Evolutionary conservation across 2,329 filamentous ascomycete genomes (phyloP), one percentile per base, ranked within the genome.

Genomic region (Fonsecaea pedrosoi): DNA sequence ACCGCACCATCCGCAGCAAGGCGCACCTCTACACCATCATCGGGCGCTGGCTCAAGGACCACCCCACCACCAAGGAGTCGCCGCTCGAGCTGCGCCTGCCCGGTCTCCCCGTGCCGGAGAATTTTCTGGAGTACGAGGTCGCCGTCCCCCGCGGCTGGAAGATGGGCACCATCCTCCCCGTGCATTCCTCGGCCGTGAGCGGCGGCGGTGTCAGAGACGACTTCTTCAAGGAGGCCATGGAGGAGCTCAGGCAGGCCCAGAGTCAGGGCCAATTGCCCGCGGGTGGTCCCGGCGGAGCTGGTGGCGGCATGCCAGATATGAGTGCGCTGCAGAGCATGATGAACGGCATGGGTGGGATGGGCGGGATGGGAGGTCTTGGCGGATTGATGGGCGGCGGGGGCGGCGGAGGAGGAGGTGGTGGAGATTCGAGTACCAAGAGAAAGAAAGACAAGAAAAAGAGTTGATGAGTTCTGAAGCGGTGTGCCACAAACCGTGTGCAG

Each of bases 151-250:
- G 91, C 61, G 94, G 94, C 42, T 97, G 93, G 92, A 97, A 96
- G 83, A 90, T 98, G 78, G 88, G 88, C 69, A 88, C 87, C 67
- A 88, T 97, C 66, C 77, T 99, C 71, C 95, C 95, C 25, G 89
- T 96, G 70, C 90, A 96, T 75, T 96, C 91, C 69, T 89, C 94
- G 0, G 95, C 93, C 18, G 86, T 98, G 80, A 95, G 91, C 62
- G 95, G 95, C 8, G 95, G 95, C 10, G 95, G 95, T 40, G 92
- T 98, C 10, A 94, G 89, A 69, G 95, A 99, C 78, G 96, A 98
- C 76, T 87, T 97, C 69, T 89, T 98, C 75, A 92, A 95, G 82
- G 94, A 97, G 73, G 96, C 97, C 85, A 97, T 98, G 94, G 90
- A 89, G 75, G 92, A 96, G 82, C 96, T 98, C 92, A 83, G 85